Evolutionary conservation across 768 basidiomycete genomes (phyloP), one percentile per base, ranked within the genome.

Genomic region (Leccinum sublutescens): DNA sequence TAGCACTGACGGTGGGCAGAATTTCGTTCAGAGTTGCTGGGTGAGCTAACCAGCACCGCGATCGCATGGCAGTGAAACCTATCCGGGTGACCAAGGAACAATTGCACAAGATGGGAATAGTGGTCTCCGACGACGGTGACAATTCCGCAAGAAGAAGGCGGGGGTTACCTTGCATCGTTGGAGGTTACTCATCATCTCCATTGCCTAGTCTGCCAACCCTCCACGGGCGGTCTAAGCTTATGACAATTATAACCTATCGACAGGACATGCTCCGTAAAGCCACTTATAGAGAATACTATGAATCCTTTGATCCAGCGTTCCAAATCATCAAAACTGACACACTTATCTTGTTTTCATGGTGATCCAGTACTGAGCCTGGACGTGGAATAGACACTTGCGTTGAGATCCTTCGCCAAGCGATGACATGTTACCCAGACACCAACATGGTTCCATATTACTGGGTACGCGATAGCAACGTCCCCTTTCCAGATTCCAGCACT

Each of bases 361-460:
- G 19, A 9, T 19, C 17, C 11, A 11, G 25, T 33, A 11, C 27
- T 27, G 33, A 23, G 19, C 31, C 5, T 38, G 6, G n/a, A 33
- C 9, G 5, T 29, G 53, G 36, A 29, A 23, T 40, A 62, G 59
- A 57, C 15, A 50, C 50, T 19, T 63, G 59, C 29, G 43, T 63
- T 23, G 62, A 52, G 11, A 33, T 50, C 19, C 33, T 57, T 29
- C 34, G 59, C 15, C 62, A 54, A 59, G 59, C 45, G n/a, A 8
- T 61, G 15, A 57, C 54, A 52, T 63, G 62, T 31, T 54, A 56
- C 21, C 50, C 55, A 2, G 55, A 63, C 40, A 14, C 54, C 11
- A 53, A 45, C 12, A 61, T 63, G 55, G 55, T 63, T 7, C 12
- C 43, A 8, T 63, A 56, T 54, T 38, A 61, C 52, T 63, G 62